A percentile compares a stretch with the other conserved stretches of the same genome.
These are phyloP conservation scores for Cladosporium phlei DNA, from an alignment of 2,329 filamentous ascomycete species.

Conservation along the genomic window DNA sequence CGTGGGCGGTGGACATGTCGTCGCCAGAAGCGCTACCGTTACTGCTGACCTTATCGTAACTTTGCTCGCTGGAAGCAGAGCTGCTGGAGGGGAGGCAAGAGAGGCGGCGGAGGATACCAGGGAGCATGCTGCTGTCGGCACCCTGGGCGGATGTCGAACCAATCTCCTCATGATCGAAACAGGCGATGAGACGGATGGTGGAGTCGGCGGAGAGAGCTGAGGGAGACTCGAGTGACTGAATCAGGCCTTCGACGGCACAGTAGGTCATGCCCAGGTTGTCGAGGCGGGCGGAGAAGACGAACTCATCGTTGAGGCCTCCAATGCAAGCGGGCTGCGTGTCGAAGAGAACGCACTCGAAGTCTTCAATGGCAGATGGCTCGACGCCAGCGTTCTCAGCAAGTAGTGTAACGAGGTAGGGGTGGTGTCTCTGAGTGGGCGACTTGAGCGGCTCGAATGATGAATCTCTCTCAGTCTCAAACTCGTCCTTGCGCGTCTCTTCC, in stretches of 20 bases:
- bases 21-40: constrained; percentile 34
- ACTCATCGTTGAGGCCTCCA: constrained; percentile 85
- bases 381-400: constrained; percentile 76
- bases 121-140: constrained; percentile 86
- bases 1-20: constrained; percentile 74
- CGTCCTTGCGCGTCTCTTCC: constrained; percentile 44
- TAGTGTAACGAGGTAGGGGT: constrained; percentile 78
- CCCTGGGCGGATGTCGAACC: constrained; percentile 89
- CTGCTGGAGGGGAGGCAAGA: constrained; percentile 67
- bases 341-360: constrained; percentile 96
- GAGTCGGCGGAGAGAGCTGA: constrained; percentile 67
- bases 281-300: constrained; percentile 91
- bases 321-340: constrained; percentile 89
- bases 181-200: constrained; percentile 82
- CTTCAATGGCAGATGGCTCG: constrained; percentile 66
- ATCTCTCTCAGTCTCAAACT: constrained; percentile 34
- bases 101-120: constrained; percentile 78
- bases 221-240: constrained; percentile 65
- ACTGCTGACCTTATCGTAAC: constrained; percentile 55
- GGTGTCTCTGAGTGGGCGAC: constrained; percentile 74
- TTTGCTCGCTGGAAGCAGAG: constrained; percentile 55
- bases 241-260: constrained; percentile 80
- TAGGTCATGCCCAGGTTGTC: constrained; percentile 97
- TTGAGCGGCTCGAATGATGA: constrained; percentile 67
- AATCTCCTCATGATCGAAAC: constrained; percentile 98